Percentiles rank a stretch among this genome's conserved stretches.
These are phyloP conservation scores for Exophiala xenobiotica DNA, from an alignment of 2,329 filamentous ascomycete species.

Conservation along the genomic window DNA sequence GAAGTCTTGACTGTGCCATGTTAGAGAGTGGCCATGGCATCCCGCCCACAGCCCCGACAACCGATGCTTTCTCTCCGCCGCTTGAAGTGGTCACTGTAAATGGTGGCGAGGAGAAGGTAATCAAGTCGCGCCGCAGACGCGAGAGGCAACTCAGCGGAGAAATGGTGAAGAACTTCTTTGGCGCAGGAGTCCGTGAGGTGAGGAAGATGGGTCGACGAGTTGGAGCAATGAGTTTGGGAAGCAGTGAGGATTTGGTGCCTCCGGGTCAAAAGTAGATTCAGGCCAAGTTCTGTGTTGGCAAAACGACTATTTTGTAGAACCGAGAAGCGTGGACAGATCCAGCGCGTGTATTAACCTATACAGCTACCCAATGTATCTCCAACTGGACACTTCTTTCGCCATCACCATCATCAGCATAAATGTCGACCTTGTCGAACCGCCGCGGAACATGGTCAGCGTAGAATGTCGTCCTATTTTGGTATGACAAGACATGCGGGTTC, in stretches of 20 bases:
- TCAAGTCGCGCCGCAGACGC: slow-evolving; percentile 15
- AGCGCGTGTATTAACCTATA: slow-evolving; percentile 9
- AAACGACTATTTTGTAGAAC: background rate
- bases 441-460: slow-evolving; percentile 23
- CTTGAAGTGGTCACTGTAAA: slow-evolving; percentile 15
- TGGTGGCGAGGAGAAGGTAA: slow-evolving; percentile 19
- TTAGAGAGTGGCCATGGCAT: slow-evolving; percentile 17
- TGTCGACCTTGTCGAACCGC: slow-evolving; percentile 24
- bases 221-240: slow-evolving; percentile 21
- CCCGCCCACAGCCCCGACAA: background rate
- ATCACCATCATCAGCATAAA: slow-evolving; percentile 24
- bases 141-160: slow-evolving; percentile 25
- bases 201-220: slow-evolving; percentile 27
- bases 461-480: slow-evolving; percentile 21
- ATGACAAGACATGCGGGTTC: slow-evolving; percentile 12
- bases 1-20: slow-evolving; percentile 10
- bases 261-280: slow-evolving; percentile 2
- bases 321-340: background rate
- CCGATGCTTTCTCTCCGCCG: background rate
- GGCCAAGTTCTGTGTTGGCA: background rate
- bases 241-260: slow-evolving; percentile 18
- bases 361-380: slow-evolving; percentile 27
- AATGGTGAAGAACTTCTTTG: slow-evolving; percentile 25
- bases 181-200: slow-evolving; percentile 25
- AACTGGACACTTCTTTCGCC: slow-evolving; percentile 24